Percentiles rank a stretch among this genome's conserved stretches.
Evolutionary conservation across 2,329 filamentous ascomycete genomes (phyloP).

Genomic region (Paraconiothyrium brasiliense): DNA sequence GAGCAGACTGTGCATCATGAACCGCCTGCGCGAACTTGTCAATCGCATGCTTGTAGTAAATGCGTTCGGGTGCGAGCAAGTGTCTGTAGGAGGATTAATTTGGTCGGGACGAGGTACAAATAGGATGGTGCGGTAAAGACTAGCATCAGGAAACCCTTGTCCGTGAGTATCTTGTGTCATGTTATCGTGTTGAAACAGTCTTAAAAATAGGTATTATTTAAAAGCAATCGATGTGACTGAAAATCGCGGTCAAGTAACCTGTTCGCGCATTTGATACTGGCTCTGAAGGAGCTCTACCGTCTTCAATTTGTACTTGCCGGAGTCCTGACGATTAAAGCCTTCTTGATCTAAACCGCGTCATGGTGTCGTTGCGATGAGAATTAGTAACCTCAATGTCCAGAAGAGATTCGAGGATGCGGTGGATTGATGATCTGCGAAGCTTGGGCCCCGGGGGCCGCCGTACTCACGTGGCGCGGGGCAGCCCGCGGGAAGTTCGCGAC

Average conservation of each 20-base stretch:
- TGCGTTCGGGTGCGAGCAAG: too few species aligned
- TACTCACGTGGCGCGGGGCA: conserved; percentile 6
- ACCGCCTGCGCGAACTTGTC: too few species aligned
- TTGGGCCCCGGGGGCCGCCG: not conserved
- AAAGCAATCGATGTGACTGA: not conserved
- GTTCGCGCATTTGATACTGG: too few species aligned
- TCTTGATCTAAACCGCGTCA: not conserved
- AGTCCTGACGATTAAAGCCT: not conserved
- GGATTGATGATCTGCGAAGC: not conserved
- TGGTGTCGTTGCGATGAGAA: not conserved
- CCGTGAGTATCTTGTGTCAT: too few species aligned
- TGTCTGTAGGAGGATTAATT: too few species aligned
- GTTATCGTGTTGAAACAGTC: too few species aligned
- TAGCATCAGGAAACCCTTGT: too few species aligned
- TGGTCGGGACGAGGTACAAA: too few species aligned
- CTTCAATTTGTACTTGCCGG: not conserved
- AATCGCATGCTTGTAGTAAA: too few species aligned
- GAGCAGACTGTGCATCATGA: too few species aligned
- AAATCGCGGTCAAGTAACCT: not conserved
- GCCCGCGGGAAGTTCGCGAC: conserved; percentile 2
- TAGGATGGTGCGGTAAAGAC: too few species aligned
- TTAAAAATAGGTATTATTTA: not conserved
- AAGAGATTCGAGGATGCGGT: not conserved
- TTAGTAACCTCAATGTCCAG: not conserved
- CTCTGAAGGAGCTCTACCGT: not conserved